These are phyloP conservation scores for Scutellaria galericulata DNA, from an alignment of 257 asterid genomes.

Conservation along the genomic window DNA sequence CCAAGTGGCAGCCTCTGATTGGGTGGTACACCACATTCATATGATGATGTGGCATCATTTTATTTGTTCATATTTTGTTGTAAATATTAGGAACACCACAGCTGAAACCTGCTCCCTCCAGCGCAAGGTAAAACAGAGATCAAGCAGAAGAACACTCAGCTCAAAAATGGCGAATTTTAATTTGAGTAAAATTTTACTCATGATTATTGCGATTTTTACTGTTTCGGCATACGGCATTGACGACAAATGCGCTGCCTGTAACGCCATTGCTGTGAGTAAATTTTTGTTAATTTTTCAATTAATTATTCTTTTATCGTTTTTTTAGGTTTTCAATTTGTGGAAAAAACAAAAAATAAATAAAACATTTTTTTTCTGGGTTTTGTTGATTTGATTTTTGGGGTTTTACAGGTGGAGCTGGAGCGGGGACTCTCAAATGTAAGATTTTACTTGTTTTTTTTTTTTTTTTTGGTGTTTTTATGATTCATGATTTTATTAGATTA, in stretches of 20 bases:
- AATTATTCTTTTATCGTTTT: background rate
- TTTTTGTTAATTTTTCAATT: background rate
- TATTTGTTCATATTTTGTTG: background rate
- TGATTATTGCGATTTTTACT: slow-evolving; percentile 35
- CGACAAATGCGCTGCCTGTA: slow-evolving; percentile 90
- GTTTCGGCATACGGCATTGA: slow-evolving; percentile 57
- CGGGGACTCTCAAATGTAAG: slow-evolving; percentile 74
- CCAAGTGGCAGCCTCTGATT: slow-evolving; percentile 37
- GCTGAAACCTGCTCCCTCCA: slow-evolving; percentile 13
- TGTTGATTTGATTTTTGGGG: slow-evolving; percentile 2
- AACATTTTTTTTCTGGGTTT: background rate
- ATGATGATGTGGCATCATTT: slow-evolving; percentile 31
- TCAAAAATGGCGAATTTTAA: slow-evolving; percentile 39
- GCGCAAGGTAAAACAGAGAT: slow-evolving; percentile 20
- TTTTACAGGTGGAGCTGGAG: slow-evolving; percentile 87
- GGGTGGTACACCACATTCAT: slow-evolving; percentile 36
- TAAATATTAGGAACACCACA: background rate
- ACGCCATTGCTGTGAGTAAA: slow-evolving; percentile 84
- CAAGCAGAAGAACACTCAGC: slow-evolving; percentile 27
- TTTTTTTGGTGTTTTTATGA: background rate
- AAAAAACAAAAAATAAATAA: background rate
- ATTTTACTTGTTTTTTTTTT: slow-evolving; percentile 10
- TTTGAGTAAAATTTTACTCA: slow-evolving; percentile 13
- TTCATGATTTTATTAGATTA: background rate
- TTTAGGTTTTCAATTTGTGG: background rate